Percentiles rank a stretch among this genome's conserved stretches.
phyloP scores from a whole-genome alignment of 2,329 filamentous ascomycete species.

The Paecilomyces dactylethromorphus region DNA sequence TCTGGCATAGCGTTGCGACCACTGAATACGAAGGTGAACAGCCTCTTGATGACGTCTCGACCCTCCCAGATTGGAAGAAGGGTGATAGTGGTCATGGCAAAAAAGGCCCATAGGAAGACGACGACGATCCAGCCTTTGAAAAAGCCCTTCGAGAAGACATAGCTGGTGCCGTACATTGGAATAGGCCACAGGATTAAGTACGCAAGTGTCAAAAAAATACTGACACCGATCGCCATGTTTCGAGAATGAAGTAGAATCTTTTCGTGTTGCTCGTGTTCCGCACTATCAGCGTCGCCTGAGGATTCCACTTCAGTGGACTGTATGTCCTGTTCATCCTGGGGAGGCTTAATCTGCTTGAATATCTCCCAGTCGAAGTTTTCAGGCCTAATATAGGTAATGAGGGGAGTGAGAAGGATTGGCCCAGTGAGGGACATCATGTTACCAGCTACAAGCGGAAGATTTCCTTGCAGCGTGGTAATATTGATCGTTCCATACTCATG shows the following conservation, averaged over 20 bases:
- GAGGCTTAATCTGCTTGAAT: constrained; percentile 6
- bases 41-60: neutral
- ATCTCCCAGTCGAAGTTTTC: constrained; percentile 17
- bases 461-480: constrained; percentile 11
- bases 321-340: neutral
- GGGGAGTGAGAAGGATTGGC: constrained; percentile 12
- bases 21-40: neutral
- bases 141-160: constrained; percentile 34
- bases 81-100: constrained; percentile 7
- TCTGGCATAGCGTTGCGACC: neutral
- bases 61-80: neutral
- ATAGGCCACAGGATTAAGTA: constrained; percentile 41
- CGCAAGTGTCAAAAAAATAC: constrained; percentile 11
- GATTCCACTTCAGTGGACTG: neutral
- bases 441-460: constrained; percentile 3
- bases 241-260: constrained; percentile 11
- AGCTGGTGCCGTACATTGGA: constrained; percentile 44
- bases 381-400: constrained; percentile 15
- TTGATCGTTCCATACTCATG: constrained; percentile 26
- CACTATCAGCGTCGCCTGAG: neutral
- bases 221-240: constrained; percentile 8
- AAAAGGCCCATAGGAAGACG: constrained; percentile 18
- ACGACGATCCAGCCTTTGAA: constrained; percentile 19
- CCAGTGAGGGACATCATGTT: constrained; percentile 11
- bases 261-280: constrained; percentile 2